Percentiles rank a stretch among this genome's conserved stretches.
These are phyloP conservation scores for Cucurbita pepo DNA, from an alignment of 306 rosid genomes.

Conservation along the genomic window DNA sequence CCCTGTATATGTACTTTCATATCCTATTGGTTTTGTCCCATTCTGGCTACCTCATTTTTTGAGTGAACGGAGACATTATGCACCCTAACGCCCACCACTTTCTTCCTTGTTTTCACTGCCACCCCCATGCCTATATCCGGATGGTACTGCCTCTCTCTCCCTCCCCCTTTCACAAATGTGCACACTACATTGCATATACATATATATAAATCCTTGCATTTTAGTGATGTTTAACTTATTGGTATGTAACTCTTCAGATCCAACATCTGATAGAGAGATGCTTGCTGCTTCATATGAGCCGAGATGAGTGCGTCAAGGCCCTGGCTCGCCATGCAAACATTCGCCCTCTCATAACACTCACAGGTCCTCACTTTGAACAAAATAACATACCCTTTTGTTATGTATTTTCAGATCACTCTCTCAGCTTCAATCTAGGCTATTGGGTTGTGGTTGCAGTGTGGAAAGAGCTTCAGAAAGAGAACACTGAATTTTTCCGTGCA, in stretches of 20 bases:
- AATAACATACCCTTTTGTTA: background rate
- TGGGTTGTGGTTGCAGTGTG: constrained; percentile 37
- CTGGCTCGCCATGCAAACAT: constrained; percentile 65
- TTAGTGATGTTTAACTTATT: constrained; percentile 7
- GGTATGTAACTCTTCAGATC: constrained; percentile 29
- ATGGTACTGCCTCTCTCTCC: constrained; percentile 31
- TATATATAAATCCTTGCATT: background rate
- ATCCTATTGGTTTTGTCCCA: background rate
- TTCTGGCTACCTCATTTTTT: background rate
- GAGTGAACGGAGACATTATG: background rate
- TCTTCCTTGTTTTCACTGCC: constrained; percentile 68
- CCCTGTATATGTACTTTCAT: background rate
- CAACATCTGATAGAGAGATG: constrained; percentile 89
- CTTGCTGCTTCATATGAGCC: constrained; percentile 65
- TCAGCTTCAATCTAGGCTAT: background rate
- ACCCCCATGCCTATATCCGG: constrained; percentile 62
- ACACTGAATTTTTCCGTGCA: constrained; percentile 58
- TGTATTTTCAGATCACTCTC: background rate
- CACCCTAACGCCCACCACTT: constrained; percentile 18
- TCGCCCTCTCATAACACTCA: constrained; percentile 58
- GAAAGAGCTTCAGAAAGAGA: constrained; percentile 89
- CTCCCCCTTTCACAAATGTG: background rate
- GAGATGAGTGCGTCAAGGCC: constrained; percentile 59
- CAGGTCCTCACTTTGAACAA: constrained; percentile 26
- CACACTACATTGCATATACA: background rate